These are phyloP conservation scores for Pterulicium gracile DNA, from an alignment of 1,284 basidiomycete species.

Conservation along the genomic window DNA sequence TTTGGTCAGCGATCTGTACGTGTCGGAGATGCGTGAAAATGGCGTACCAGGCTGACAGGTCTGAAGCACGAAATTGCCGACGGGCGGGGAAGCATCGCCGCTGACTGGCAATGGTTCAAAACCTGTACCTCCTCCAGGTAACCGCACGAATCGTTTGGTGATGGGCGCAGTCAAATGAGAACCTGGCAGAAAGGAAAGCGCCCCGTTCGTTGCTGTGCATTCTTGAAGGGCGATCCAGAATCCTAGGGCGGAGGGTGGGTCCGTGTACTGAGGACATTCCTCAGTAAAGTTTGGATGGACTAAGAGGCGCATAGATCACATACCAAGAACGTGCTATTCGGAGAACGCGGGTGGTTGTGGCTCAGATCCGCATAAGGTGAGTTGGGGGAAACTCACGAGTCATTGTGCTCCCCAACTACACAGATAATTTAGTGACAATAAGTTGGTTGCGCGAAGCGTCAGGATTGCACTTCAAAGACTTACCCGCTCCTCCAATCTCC, in stretches of 20 bases:
- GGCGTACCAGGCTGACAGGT: slow-evolving; percentile 64
- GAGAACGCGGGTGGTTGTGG: too few relatives aligned
- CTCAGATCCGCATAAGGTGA: too few relatives aligned
- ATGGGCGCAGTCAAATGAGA: slow-evolving; percentile 70
- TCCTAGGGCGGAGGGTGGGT: slow-evolving; percentile 84
- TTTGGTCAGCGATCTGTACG: slow-evolving; percentile 1
- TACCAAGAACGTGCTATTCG: slow-evolving; percentile 69
- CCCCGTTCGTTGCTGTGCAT: slow-evolving; percentile 79
- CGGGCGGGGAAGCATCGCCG: slow-evolving; percentile 17
- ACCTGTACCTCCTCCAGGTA: slow-evolving; percentile 64
- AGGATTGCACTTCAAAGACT: slow-evolving; percentile 10
- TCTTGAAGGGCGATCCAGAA: slow-evolving; percentile 94
- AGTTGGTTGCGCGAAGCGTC: slow-evolving; percentile 6
- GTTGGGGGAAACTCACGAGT: slow-evolving; percentile 64
- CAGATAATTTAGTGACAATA: slow-evolving; percentile 3
- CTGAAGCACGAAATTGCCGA: slow-evolving; percentile 57
- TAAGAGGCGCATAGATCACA: slow-evolving; percentile 4
- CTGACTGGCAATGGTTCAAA: slow-evolving; percentile 51
- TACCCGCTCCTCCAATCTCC: slow-evolving; percentile 81
- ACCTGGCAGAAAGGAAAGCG: slow-evolving; percentile 87
- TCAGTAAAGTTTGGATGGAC: slow-evolving; percentile 3
- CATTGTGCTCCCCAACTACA: slow-evolving; percentile 67
- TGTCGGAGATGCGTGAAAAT: background rate
- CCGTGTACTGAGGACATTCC: slow-evolving; percentile 72
- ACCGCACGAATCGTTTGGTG: slow-evolving; percentile 74